Evolutionary conservation across 768 basidiomycete species (phyloP).

Genomic region (Podaxis sp.): DNA sequence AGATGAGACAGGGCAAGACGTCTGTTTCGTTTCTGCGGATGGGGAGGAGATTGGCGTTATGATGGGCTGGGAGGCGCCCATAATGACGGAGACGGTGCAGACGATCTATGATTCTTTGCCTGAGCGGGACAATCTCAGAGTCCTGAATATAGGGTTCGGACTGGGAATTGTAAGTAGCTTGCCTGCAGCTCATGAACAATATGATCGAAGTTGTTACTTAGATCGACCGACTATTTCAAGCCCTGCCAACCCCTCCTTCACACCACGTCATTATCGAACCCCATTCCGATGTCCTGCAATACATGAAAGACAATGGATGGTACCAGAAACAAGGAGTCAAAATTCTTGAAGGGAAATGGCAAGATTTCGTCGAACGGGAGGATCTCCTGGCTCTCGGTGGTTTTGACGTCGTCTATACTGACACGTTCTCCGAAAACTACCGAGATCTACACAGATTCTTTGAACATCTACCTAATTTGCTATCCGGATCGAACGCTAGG

Average conservation of each 20-base stretch:
- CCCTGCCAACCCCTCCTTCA: constrained; percentile 52
- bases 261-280: constrained; percentile 92
- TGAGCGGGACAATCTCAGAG: constrained; percentile 48
- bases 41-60: constrained; percentile 92
- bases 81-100: constrained; percentile 83
- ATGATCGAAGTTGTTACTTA: constrained; percentile 27
- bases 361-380: constrained; percentile 69
- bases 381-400: constrained; percentile 63
- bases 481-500: constrained; percentile 69
- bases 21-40: constrained; percentile 66
- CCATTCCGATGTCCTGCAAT: constrained; percentile 85
- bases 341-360: constrained; percentile 92
- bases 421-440: constrained; percentile 92
- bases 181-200: neutral
- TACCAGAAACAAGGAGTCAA: constrained; percentile 71
- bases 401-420: constrained; percentile 89
- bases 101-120: constrained; percentile 56
- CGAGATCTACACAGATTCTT: constrained; percentile 81
- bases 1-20: constrained; percentile 76
- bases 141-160: constrained; percentile 93
- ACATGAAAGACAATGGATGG: constrained; percentile 80
- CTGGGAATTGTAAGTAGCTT: constrained; percentile 72
- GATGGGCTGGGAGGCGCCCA: constrained; percentile 96
- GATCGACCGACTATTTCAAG: constrained; percentile 85
- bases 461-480: constrained; percentile 70